A percentile compares a stretch with the other conserved stretches of the same genome.
These are phyloP conservation scores for Coelastrella sp. DNA, from an alignment of 139 green algal genomes.

Conservation along the genomic window DNA sequence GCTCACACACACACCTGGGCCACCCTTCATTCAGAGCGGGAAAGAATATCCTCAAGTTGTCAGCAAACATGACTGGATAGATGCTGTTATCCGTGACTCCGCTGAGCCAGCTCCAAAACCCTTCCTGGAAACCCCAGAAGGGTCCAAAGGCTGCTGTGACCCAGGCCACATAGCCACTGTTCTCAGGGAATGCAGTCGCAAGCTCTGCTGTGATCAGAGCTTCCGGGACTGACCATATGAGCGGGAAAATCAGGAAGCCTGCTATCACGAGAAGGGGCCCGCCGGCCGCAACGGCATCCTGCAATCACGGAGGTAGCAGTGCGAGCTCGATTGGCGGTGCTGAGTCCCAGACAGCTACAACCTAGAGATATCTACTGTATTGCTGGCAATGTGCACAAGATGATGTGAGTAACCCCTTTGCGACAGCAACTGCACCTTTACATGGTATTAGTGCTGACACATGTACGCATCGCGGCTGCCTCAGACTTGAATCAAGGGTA, in stretches of 20 bases:
- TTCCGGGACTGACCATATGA: conserved; percentile 94
- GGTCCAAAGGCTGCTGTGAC: conserved; percentile 96
- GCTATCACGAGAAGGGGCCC: conserved; percentile 89
- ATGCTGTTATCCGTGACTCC: conserved; percentile 96
- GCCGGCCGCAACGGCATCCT: conserved; percentile 87
- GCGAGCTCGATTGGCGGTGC: too few relatives aligned
- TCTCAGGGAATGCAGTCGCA: conserved; percentile 96
- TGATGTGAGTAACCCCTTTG: too few relatives aligned
- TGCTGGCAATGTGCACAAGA: too few relatives aligned
- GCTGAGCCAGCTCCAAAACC: conserved; percentile 92
- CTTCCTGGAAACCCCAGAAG: conserved; percentile 98
- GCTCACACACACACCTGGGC: conserved; percentile 21
- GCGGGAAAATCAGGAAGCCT: conserved; percentile 85
- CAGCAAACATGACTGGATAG: conserved; percentile 97
- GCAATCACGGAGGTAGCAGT: not conserved
- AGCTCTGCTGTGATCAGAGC: conserved; percentile 95
- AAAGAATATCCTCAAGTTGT: conserved; percentile 87
- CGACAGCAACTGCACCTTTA: too few relatives aligned
- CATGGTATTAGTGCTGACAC: too few relatives aligned
- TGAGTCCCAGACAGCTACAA: too few relatives aligned
- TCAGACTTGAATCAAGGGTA: too few relatives aligned
- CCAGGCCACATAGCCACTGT: conserved; percentile 97
- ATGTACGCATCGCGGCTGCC: too few relatives aligned
- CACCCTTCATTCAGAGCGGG: conserved; percentile 62
- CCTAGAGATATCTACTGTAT: too few relatives aligned